Base-by-base conservation (phyloP, 768 basidiomycete species). In the Lactarius tabidus region DNA sequence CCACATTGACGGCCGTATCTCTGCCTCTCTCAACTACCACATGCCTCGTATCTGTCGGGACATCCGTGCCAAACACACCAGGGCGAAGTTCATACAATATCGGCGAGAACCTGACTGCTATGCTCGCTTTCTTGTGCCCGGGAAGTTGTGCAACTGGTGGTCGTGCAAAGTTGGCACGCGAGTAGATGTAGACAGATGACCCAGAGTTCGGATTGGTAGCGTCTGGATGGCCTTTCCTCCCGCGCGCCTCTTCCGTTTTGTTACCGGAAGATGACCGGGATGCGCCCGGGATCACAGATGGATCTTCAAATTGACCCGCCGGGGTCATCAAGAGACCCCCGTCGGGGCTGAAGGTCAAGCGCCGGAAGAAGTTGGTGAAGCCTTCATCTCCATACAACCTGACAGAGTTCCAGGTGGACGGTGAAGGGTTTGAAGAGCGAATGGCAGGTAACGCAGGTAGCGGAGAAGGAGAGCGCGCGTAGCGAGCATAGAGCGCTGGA, bases 281-380 rank as follows among this genome's bases (percentile, higher is more conserved):
- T 61, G 80, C 73, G 17, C 78, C 75, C 33, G 86, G 76, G 12
- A 74, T 59, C 57, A 84, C 85, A 17, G 90, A 85, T 4, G 93
- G 90, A 74, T 98, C 96, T 73, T 98, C 95, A 71, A 97, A 98
- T 73, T 96, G 92, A 0, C 97, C 97, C 1, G 97, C 96, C 0
- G 97, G 97, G 0, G 97, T 98, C 69, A 98, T 79, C 53, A 99
- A 81, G 39, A 99, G 79, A 12, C 89, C 92, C 0, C 97, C 97
- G 73, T 99, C 97, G 2, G 96, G 93, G 61, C 93, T 94, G 77
- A 98, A 99, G 14, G 90, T 89, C 66, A 99, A 79, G 39, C 97
- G 84, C 33, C 97, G 80, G 82, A 98, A 99, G 79, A 98, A 99
- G 71, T 95, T 94, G 5, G 93, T 94, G 71, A 86, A 93, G 70